A percentile compares a stretch with the other conserved stretches of the same genome.
phyloP scores from a whole-genome alignment of 441 rosid genomes.

The Croton setiger region DNA sequence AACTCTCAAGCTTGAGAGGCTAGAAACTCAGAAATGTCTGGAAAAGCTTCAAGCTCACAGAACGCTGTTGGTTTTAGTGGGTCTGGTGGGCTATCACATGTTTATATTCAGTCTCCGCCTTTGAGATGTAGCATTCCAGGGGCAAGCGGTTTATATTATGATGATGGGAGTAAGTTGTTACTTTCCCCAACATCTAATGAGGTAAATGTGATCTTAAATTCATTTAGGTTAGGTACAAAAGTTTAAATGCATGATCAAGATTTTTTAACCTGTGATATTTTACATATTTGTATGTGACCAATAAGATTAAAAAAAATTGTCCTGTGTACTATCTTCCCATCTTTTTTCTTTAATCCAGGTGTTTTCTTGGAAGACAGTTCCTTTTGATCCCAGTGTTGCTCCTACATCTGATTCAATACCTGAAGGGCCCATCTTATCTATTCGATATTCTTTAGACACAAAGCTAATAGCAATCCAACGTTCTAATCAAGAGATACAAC shows the following conservation, averaged over 20 bases:
- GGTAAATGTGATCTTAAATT: slow-evolving; percentile 39
- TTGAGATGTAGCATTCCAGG: slow-evolving; percentile 62
- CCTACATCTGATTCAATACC: slow-evolving; percentile 69
- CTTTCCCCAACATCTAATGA: slow-evolving; percentile 58
- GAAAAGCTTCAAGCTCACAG: slow-evolving; percentile 66
- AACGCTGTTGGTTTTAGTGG: slow-evolving; percentile 46
- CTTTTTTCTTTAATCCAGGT: slow-evolving; percentile 38
- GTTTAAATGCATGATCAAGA: neutral
- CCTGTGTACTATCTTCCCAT: slow-evolving; percentile 7
- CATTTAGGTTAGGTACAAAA: slow-evolving; percentile 10
- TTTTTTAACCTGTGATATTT: slow-evolving; percentile 7
- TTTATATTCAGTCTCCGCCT: slow-evolving; percentile 68
- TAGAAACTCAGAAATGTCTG: slow-evolving; percentile 40
- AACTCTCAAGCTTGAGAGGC: slow-evolving; percentile 27
- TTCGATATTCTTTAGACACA: slow-evolving; percentile 81
- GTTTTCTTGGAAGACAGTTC: slow-evolving; percentile 75
- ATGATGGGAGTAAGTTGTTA: slow-evolving; percentile 81
- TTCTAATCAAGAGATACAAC: slow-evolving; percentile 64
- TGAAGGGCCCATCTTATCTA: slow-evolving; percentile 75
- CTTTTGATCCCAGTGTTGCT: slow-evolving; percentile 55
- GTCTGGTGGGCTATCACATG: slow-evolving; percentile 86
- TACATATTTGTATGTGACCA: neutral
- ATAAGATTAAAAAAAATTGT: neutral
- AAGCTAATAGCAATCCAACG: slow-evolving; percentile 81
- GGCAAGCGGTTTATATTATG: slow-evolving; percentile 74